Evolutionary conservation across 768 basidiomycete species (phyloP), one percentile per base, ranked within the genome.

Genomic region (Trametes cubensis): DNA sequence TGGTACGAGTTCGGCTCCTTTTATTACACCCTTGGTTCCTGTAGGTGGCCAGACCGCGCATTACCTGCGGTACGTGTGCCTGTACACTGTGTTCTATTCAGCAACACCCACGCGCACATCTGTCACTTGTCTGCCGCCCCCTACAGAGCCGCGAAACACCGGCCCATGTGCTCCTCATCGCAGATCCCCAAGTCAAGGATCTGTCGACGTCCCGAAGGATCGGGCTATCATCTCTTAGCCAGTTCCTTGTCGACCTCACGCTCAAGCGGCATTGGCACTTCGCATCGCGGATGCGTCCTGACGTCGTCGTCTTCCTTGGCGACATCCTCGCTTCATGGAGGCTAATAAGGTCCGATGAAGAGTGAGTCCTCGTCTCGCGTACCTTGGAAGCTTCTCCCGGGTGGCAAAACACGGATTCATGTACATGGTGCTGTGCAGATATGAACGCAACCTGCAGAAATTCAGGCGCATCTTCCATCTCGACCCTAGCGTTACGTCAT

Each of bases 301-400:
- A 96, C 71, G 83, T 78, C n/a, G 84, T 96, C 8, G 76, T 97
- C 4, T 90, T 96, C 65, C 78, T 94, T 23, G 95, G 95, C 41
- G 94, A 97, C 72, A 89, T 95, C 89, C 83, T 96, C 81, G 93
- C 94, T 64, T 85, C 83, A 55, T 93, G 92, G 4, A 78, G 91
- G 56, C 78, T 81, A 23, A 75, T 78, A 25, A 88, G 88, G 80
- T 72, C 80, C 6, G 79, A 84, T 52, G 74, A 73, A 48, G 87
- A 94, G 95, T 95, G 71, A 53, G 54, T 63, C 25, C 47, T 17
- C n/a, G 25, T 51, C 52, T 41, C 18, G 44, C 44, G 14, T 25
- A n/a, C 25, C 54, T 10, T 39, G 28, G 53, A 52, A 15, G 23
- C 14, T 10, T 45, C 26, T 61, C 61, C 54, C 54, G 51, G 18